Conservation (phyloP, 2,329 filamentous ascomycete genomes). For the Fusarium torreyae region DNA sequence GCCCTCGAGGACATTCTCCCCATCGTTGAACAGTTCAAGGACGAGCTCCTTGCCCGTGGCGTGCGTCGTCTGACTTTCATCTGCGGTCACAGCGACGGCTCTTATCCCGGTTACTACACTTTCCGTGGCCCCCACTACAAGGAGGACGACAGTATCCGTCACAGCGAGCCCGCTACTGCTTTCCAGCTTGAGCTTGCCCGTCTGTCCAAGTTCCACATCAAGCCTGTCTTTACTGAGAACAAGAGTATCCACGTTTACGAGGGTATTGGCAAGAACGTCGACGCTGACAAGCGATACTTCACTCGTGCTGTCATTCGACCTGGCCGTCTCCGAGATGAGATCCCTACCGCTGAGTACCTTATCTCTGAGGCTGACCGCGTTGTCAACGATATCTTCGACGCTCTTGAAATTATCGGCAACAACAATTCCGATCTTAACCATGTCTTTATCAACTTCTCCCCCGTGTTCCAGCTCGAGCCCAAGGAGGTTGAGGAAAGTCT, state of each 20-base stretch:
- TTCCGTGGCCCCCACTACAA: conserved; percentile 93
- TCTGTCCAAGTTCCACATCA: conserved; percentile 97
- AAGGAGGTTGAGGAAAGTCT: conserved; percentile 93
- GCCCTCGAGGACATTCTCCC: conserved; percentile 81
- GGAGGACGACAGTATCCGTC: conserved; percentile 96
- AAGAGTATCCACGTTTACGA: conserved; percentile 99
- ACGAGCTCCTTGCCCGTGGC: conserved; percentile 84
- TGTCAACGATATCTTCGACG: conserved; percentile 98
- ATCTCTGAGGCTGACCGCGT: conserved; percentile 96
- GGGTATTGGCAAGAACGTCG: conserved; percentile 92
- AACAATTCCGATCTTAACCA: conserved; percentile 99
- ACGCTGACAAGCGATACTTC: conserved; percentile 99
- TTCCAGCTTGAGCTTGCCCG: conserved; percentile 98
- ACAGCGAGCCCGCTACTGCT: conserved; percentile 94
- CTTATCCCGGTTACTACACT: conserved; percentile 97
- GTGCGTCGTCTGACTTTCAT: conserved; percentile 96
- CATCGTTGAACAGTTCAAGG: conserved; percentile 85
- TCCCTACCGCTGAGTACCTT: conserved; percentile 98
- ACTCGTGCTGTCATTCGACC: conserved; percentile 95
- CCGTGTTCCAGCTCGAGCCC: conserved; percentile 93
- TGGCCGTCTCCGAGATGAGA: conserved; percentile 94
- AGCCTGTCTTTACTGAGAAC: conserved; percentile 98
- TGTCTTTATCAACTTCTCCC: conserved; percentile 99
- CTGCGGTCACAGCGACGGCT: conserved; percentile 93
- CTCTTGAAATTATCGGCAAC: conserved; percentile 97